phyloP scores from a whole-genome alignment of 148 eudicot species.

The Arctostaphylos glauca region DNA sequence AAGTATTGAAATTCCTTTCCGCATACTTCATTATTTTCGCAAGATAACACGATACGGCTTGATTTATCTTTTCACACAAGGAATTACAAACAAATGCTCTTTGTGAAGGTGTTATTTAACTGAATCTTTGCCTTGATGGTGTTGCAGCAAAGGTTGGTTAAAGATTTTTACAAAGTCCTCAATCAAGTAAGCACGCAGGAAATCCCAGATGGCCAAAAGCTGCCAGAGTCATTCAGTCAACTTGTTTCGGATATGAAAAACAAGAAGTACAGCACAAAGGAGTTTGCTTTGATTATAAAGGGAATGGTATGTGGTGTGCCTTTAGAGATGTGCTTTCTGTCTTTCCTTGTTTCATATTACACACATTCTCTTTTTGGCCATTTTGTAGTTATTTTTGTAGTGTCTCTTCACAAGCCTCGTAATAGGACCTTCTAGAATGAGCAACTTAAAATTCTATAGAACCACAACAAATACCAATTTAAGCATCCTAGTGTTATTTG shows the following conservation, averaged over 20 bases:
- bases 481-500: conserved; percentile 8
- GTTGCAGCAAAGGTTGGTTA: conserved; percentile 68
- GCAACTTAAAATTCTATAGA: neutral
- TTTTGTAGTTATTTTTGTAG: neutral
- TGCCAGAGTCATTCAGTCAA: conserved; percentile 76
- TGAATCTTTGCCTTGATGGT: conserved; percentile 18
- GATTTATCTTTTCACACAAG: neutral
- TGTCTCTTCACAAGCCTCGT: neutral
- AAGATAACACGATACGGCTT: conserved; percentile 6
- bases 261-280: conserved; percentile 72
- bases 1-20: neutral
- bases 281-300: conserved; percentile 78
- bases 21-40: neutral
- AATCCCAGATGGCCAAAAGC: conserved; percentile 61
- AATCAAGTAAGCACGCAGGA: conserved; percentile 77
- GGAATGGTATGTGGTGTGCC: conserved; percentile 68
- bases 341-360: neutral
- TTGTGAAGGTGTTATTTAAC: neutral
- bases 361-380: neutral
- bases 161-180: conserved; percentile 77
- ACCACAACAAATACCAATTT: neutral
- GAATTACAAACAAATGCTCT: neutral
- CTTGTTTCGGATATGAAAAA: conserved; percentile 86
- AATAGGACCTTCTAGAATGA: neutral
- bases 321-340: neutral